These are phyloP conservation scores for Tricholoma sp. DNA, from an alignment of 768 basidiomycete genomes.

Conservation along the genomic window DNA sequence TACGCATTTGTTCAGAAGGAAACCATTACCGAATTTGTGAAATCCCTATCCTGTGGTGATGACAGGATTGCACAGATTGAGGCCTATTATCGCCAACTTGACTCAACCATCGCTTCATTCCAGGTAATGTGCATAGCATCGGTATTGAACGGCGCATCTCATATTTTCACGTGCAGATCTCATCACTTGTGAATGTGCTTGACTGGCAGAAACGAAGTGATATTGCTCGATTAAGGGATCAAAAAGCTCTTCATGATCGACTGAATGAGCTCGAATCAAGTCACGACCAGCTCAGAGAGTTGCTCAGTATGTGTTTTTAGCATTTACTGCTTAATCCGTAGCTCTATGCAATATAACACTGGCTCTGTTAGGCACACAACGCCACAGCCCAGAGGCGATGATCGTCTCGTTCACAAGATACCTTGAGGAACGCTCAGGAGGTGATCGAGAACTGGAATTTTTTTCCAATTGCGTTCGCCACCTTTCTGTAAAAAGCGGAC, in stretches of 20 bases:
- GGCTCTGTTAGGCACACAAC: not conserved
- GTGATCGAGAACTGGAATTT: not conserved
- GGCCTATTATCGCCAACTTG: not conserved
- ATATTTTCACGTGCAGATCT: not conserved
- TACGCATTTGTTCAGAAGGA: too few relatives aligned
- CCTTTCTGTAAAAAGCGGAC: not conserved
- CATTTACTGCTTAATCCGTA: too few relatives aligned
- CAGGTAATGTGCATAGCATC: not conserved
- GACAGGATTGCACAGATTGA: not conserved
- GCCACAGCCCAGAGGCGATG: not conserved
- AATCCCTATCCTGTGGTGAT: not conserved
- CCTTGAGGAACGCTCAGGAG: not conserved
- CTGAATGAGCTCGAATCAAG: not conserved
- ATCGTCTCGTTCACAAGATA: not conserved
- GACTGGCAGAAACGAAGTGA: not conserved
- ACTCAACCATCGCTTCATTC: not conserved
- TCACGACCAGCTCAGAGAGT: not conserved
- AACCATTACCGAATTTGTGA: not conserved
- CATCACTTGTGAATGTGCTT: not conserved
- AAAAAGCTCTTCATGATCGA: not conserved
- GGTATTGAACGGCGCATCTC: not conserved
- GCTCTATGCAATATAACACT: not conserved
- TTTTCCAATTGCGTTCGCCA: not conserved
- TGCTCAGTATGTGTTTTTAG: too few relatives aligned
- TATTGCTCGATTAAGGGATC: not conserved